Base-by-base conservation (phyloP, 352 stramenopile species). In the Synura sp. region DNA sequence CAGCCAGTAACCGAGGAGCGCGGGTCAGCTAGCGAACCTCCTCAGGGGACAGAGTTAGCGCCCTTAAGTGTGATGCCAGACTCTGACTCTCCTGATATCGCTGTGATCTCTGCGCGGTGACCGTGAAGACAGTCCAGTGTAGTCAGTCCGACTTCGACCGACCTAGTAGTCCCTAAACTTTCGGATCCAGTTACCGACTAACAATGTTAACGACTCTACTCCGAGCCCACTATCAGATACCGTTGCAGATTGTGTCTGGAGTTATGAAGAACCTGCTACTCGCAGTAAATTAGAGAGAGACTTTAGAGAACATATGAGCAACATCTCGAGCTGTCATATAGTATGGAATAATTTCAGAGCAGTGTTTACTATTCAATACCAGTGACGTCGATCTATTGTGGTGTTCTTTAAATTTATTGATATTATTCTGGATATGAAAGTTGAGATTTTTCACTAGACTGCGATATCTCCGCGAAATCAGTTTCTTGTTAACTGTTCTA, bases 281-380 rank as follows among this genome's bases (percentile, higher is more conserved):
- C 38, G 25, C 57, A 41, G 57, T 71, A 31, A 71, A 71, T 71
- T 71, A 71, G 57, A 71, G 57, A 71, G 57, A 71, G 57, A 71
- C 38, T 71, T 71, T 71, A 22, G 57, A 41, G 57, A 71, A 71
- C 57, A 71, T 71, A 71, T 71, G 57, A 71, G 57, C 38, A 71
- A 71, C 38, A 71, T 71, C 57, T 31, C 57, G 57, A 71, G 38
- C 38, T 71, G 38, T 71, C 57, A 71, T 71, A 71, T 71, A 41
- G 57, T 71, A 71, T 71, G 57, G 57, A 71, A 71, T 31, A 71
- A 71, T 71, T 71, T 71, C 57, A 71, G 57, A 71, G 57, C 57
- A 31, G 57, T 31, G 38, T 71, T 71, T 71, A 71, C 57, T 71
- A 71, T 71, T 71, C 57, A 31, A 71, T 71, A 71, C 57, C 57